Evolutionary conservation across 192 early-diverging fungal genomes (phyloP), one percentile per base, ranked within the genome.

Genomic region (Linderina pennispora): DNA sequence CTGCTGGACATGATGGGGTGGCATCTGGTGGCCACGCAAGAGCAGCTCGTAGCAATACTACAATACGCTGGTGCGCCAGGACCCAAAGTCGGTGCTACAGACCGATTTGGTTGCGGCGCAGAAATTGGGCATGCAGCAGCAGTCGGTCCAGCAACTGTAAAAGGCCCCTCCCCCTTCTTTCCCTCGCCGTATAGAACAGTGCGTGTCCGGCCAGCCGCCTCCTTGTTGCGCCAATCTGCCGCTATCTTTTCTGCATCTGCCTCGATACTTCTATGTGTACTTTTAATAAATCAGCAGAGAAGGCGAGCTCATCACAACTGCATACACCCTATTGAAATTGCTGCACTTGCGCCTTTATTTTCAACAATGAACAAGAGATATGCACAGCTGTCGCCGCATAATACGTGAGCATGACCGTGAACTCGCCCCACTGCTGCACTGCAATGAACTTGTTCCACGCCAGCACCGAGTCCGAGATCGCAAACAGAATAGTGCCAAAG

Each of bases 21-120:
- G 96, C 80, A 89, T 32, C 58, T 98, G 11, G 65, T 85, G 26
- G 77, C 83, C 14, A 79, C 86, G 14, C 84, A 82, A 2, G 86
- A 87, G 16, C 74, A 81, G 35, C 71, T 98, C 50, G 89, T 94
- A n/a, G 55, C 81, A 87, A 43, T 98, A 98, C 54, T 98, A 97
- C 76, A 78, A 82, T 47, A 94, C 89, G 37, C 71, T 97, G 18
- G 89, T 97, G 6, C 59, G 82, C 8, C 93, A 94, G 40, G 80
- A 84, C 48, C 66, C 82, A 3, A 53, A 53, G 7, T 78, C 81
- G 49, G 72, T 77, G 17, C 55, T 65, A 13, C 58, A 51, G 8
- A 49, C 69, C 0, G 69, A 73, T 19, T 13, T 62, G 15, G 33
- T 33, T 2, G 23, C 46, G 10, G 45, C 50, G 2, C 11, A 35